These are phyloP conservation scores for Huntiella bhutanensis DNA, from an alignment of 2,329 filamentous ascomycete genomes.

Conservation along the genomic window DNA sequence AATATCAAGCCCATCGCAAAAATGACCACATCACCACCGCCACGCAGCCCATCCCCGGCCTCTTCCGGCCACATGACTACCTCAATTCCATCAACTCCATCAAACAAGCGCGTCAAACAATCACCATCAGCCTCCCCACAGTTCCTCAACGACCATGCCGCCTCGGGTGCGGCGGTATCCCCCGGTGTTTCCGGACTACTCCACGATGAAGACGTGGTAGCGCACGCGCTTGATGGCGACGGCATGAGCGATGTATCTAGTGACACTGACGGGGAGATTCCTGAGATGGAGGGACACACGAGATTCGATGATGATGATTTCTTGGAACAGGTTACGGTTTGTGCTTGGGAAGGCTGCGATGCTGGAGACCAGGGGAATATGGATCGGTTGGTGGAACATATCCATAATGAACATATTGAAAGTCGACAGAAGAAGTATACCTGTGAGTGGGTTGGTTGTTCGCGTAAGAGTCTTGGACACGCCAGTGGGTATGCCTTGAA, in stretches of 20 bases:
- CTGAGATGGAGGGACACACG: constrained; percentile 49
- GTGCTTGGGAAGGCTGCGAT: constrained; percentile 58
- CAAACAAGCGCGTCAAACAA: too few species aligned
- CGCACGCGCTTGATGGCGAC: constrained; percentile 17
- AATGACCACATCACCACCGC: too few species aligned
- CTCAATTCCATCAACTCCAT: too few species aligned
- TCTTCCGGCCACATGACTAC: too few species aligned
- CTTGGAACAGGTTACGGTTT: constrained; percentile 59
- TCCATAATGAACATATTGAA: constrained; percentile 87
- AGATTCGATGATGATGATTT: constrained; percentile 55
- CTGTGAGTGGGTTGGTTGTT: constrained; percentile 92
- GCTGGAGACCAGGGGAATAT: constrained; percentile 58
- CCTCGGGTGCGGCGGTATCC: constrained; percentile 6
- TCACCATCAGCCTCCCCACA: too few species aligned
- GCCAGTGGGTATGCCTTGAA: constrained; percentile 90
- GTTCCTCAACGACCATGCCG: too few species aligned
- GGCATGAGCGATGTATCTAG: constrained; percentile 60
- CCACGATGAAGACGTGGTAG: constrained; percentile 16
- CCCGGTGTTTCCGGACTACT: constrained; percentile 9
- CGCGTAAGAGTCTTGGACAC: constrained; percentile 73
- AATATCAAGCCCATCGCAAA: too few species aligned
- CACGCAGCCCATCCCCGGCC: too few species aligned
- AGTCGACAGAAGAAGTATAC: constrained; percentile 88
- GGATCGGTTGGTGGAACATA: constrained; percentile 64
- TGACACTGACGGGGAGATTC: constrained; percentile 74